These are phyloP conservation scores for Stenocarpella maydis DNA, from an alignment of 2,329 filamentous ascomycete species.

Conservation along the genomic window DNA sequence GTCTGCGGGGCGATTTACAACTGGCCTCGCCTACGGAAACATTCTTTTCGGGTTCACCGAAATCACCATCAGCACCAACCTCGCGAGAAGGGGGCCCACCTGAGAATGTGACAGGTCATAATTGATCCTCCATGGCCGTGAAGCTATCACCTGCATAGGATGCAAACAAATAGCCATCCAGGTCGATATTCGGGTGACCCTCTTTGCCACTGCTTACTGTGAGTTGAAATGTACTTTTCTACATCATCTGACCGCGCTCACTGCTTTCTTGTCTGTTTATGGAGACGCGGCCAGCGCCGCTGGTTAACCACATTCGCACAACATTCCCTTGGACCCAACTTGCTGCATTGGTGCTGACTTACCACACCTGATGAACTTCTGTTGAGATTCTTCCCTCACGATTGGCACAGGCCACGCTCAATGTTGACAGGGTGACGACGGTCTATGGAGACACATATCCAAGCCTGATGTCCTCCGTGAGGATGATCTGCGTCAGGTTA, in stretches of 20 bases:
- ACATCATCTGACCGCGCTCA: background rate
- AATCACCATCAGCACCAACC: constrained; percentile 63
- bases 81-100: constrained; percentile 65
- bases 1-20: constrained; percentile 57
- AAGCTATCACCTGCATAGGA: constrained; percentile 50
- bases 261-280: too few species aligned
- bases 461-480: constrained; percentile 46
- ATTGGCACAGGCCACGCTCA: constrained; percentile 58
- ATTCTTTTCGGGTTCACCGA: constrained; percentile 66
- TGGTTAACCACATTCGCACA: too few species aligned
- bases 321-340: too few species aligned
- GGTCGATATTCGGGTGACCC: constrained; percentile 64
- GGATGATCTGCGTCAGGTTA: constrained; percentile 31
- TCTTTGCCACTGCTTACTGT: constrained; percentile 63
- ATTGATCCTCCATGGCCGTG: constrained; percentile 63
- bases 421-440: constrained; percentile 61
- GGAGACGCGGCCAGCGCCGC: too few species aligned
- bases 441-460: constrained; percentile 52
- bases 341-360: too few species aligned
- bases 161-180: constrained; percentile 64
- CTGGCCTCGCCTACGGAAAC: constrained; percentile 62
- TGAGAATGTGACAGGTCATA: constrained; percentile 66
- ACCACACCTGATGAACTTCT: constrained; percentile 48
- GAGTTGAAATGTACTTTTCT: background rate
- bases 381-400: constrained; percentile 59